Conservation (phyloP, 805 yeast species). For the Zygosaccharomyces pseudorouxii region DNA sequence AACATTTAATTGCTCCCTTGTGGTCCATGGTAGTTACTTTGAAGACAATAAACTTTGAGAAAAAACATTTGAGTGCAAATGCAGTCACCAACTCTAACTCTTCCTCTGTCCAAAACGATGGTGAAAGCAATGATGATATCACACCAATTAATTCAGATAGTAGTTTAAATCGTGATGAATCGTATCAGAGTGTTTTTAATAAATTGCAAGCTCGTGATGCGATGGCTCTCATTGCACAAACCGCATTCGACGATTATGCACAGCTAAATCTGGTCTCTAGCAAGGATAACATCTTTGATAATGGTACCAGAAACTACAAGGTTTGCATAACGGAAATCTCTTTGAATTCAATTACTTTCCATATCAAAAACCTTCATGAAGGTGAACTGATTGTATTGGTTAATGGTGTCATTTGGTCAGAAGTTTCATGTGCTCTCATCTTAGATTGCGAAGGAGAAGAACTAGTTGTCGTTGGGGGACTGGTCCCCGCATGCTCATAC, state of each 20-base stretch:
- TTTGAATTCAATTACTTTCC: constrained; percentile 49
- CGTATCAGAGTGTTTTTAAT: constrained; percentile 29
- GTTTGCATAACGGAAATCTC: constrained; percentile 48
- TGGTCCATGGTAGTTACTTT: constrained; percentile 52
- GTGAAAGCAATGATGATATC: constrained; percentile 9
- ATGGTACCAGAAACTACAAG: constrained; percentile 33
- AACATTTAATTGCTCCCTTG: constrained; percentile 41
- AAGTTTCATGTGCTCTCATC: constrained; percentile 46
- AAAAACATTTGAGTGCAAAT: constrained; percentile 42
- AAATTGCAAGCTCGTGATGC: constrained; percentile 30
- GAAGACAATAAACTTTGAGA: constrained; percentile 45
- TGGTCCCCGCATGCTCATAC: constrained; percentile 61
- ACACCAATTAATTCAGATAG: constrained; percentile 17
- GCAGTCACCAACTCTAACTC: constrained; percentile 6
- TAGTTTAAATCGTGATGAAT: constrained; percentile 9
- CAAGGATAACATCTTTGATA: constrained; percentile 27
- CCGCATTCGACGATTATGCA: constrained; percentile 30
- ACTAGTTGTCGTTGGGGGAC: constrained; percentile 56
- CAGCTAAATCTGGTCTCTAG: constrained; percentile 28
- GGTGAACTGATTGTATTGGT: constrained; percentile 46
- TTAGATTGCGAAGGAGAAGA: constrained; percentile 42
- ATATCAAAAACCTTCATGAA: constrained; percentile 42
- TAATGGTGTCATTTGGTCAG: constrained; percentile 68
- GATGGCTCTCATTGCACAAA: constrained; percentile 37
- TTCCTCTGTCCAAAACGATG: constrained; percentile 7